A percentile compares a stretch with the other conserved stretches of the same genome.
phyloP scores from a whole-genome alignment of 2,329 filamentous ascomycete species.

The Lasiodiplodia sp. region DNA sequence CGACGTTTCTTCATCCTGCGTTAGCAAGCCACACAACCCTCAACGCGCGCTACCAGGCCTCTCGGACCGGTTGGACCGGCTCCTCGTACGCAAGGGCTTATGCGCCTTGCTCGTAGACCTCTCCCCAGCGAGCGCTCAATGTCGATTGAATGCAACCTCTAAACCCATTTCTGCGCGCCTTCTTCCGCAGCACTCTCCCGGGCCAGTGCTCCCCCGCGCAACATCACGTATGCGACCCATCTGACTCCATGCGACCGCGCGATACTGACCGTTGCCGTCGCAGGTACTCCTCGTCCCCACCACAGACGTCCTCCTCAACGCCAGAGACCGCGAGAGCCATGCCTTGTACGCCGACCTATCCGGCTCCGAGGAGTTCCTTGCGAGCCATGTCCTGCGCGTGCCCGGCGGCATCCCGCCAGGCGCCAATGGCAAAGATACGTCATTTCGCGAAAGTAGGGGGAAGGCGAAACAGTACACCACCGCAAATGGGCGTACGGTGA shows the following conservation, averaged over 20 bases:
- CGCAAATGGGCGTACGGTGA: slow-evolving; percentile 88
- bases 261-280: slow-evolving; percentile 13
- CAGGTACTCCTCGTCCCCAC: slow-evolving; percentile 87
- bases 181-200: slow-evolving; percentile 95
- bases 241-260: slow-evolving; percentile 30
- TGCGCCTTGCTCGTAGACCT: slow-evolving; percentile 27
- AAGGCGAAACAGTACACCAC: slow-evolving; percentile 96
- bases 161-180: slow-evolving; percentile 98
- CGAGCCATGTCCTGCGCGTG: slow-evolving; percentile 93
- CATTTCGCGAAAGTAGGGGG: slow-evolving; percentile 81
- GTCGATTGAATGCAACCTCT: slow-evolving; percentile 89
- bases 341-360: slow-evolving; percentile 79
- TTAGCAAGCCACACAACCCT: slow-evolving; percentile 8
- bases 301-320: slow-evolving; percentile 88
- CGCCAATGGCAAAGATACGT: slow-evolving; percentile 58
- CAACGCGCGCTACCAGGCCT: slow-evolving; percentile 11
- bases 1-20: slow-evolving; percentile 17
- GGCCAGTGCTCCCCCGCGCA: slow-evolving; percentile 90
- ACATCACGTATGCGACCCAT: slow-evolving; percentile 70
- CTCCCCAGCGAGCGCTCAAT: slow-evolving; percentile 31
- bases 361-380: slow-evolving; percentile 90
- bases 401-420: slow-evolving; percentile 61
- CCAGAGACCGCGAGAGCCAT: slow-evolving; percentile 86
- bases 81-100: slow-evolving; percentile 26
- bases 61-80: slow-evolving; percentile 29